Base-by-base conservation (phyloP, 2,329 filamentous ascomycete species). In the Chrysosphaeria jannelii region DNA sequence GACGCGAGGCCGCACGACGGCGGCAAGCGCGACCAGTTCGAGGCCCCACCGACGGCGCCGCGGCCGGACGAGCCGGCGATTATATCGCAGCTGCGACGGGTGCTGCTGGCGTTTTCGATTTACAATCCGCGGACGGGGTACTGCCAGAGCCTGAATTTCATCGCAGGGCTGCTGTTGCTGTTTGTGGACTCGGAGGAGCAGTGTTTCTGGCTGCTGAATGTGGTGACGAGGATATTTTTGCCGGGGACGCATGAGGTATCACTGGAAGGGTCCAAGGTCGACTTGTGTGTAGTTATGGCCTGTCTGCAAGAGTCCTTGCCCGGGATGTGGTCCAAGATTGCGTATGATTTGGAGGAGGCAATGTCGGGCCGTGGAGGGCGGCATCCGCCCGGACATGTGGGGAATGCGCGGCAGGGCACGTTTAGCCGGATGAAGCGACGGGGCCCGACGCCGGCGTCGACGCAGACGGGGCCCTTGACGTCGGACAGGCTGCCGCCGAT, bases 111-210 rank as follows among this genome's bases (percentile, higher is more conserved):
- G 8, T 93, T 91, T 41, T 67, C 81, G 3, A 57, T 90, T 20
- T 75, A 90, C 46, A 88, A 88, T 35, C 78, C 81, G 1, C 61
- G 61, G 25, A 88, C 91, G 33, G 81, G 81, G 9, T 93, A 93
- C 43, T 93, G 81, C 38, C 81, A 93, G 41, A 88, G 74, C 11
- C 59, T 93, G 14, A 93, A 93, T 43, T 93, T 93, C 43, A 58
- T 93, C 23, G 78, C 81, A 4, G 81, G 79, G 4, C 56, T 93
- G 24, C 52, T 93, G 2, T 60, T 93, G 2, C 54, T 93, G 3
- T 91, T 93, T 40, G 65, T 91, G 37, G 61, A 58, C 29, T 66
- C 71, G 4, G 81, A 90, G 40, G 79, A 91, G 42, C 79, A 89
- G 34, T 61, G 69, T 3, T 93, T 93, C 38, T 78, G 79, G 61